Base-by-base conservation (phyloP, 192 early-diverging fungal genomes). In the Chytriomyces hyalinus region DNA sequence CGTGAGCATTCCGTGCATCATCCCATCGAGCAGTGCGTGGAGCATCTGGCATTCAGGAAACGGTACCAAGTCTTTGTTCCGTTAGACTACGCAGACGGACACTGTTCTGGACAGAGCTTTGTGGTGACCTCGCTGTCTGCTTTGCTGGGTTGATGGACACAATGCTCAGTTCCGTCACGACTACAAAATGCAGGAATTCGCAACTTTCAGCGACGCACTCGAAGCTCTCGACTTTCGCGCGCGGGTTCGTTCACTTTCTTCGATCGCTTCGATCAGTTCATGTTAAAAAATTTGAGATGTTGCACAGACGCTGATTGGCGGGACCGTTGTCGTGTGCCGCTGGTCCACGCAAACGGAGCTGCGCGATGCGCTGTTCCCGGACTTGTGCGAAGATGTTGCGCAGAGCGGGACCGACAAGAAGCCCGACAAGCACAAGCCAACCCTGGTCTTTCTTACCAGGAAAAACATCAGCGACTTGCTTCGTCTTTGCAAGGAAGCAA, bases 391-490 rank as follows among this genome's bases (percentile, higher is more conserved):
- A 6, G 61, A 49, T 13, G 8, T 47, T 6, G 49, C 47, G 24
- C 36, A 36, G 36, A 36, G 36, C 36, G 36, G 36, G 36, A 36
- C 3, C 36, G 80, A 51, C 4, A 65, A 50, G 22, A 67, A 51
- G 17, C 28, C 24, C 44, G 8, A 67, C 6, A 57, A 50, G 20
- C 53, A 61, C 10, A 17, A 64, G 2, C 65, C 20, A 17, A 76
- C 66, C 20, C 66, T 71, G 5, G 66, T 82, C 7, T 81, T 76
- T 48, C 70, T 94, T 11, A 85, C 87, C 4, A 79, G 92, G 28
- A 90, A 93, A 36, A 92, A 94, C 75, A 93, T 94, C 62, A 92
- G 90, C 77, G 83, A 88, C 0, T 65, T 94, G 5, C 78, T 94
- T 10, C 81, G 89, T 0, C 81, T 91, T 6, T 94, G 92, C 76